These are phyloP conservation scores for Puccinia novopanici DNA, from an alignment of 1,284 basidiomycete species.

Conservation along the genomic window DNA sequence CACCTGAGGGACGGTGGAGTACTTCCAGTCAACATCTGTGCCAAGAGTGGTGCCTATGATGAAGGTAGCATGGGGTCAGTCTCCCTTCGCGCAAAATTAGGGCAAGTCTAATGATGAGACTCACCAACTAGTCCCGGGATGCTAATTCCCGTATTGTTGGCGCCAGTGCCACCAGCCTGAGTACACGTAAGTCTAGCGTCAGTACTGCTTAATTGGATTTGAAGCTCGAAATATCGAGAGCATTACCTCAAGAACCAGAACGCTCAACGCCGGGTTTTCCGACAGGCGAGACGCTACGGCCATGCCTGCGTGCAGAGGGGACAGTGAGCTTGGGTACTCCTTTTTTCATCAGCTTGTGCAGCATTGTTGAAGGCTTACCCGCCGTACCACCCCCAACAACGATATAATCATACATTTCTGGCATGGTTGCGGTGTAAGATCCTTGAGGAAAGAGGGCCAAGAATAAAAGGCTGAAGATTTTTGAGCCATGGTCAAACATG, in stretches of 20 bases:
- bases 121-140: conserved; percentile 26
- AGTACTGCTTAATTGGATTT: background rate
- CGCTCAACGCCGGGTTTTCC: conserved; percentile 29
- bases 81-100: no score
- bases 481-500: conserved; percentile 28
- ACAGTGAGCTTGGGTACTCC: background rate
- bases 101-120: background rate
- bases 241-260: conserved; percentile 41
- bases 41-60: conserved; percentile 17
- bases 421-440: conserved; percentile 5
- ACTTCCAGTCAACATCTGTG: conserved; percentile 44
- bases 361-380: background rate
- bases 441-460: background rate
- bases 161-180: conserved; percentile 30
- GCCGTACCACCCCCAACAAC: conserved; percentile 39
- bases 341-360: no score
- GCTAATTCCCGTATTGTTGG: conserved; percentile 23
- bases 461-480: conserved; percentile 18
- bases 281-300: conserved; percentile 32
- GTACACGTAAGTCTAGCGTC: background rate
- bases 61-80: background rate
- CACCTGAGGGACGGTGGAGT: conserved; percentile 32
- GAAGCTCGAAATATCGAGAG: background rate
- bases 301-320: conserved; percentile 8
- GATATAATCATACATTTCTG: conserved; percentile 38